Percentiles rank a stretch among this genome's conserved stretches.
These are phyloP conservation scores for Podosphaera xanthii DNA, from an alignment of 2,329 filamentous ascomycete genomes.

Conservation along the genomic window DNA sequence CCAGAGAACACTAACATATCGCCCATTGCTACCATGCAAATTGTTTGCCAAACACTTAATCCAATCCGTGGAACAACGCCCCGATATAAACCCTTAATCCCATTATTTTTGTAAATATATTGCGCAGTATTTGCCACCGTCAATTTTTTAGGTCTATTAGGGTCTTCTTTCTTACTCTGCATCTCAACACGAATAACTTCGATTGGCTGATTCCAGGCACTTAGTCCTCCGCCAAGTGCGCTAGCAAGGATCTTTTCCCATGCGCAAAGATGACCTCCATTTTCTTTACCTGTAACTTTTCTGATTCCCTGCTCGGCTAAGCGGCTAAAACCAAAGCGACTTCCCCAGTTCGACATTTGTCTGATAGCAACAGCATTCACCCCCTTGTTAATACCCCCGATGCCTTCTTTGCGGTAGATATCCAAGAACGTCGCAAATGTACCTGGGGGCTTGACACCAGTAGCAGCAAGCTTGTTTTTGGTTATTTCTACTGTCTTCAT, in stretches of 20 bases:
- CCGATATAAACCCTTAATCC: conserved; percentile 79
- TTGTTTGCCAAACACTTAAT: conserved; percentile 93
- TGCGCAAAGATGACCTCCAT: conserved; percentile 53
- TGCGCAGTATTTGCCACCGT: conserved; percentile 65
- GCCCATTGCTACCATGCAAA: conserved; percentile 98
- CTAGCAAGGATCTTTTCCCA: conserved; percentile 78
- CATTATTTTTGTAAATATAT: conserved; percentile 85
- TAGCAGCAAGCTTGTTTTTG: conserved; percentile 77
- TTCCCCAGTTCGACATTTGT: conserved; percentile 99
- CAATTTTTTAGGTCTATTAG: conserved; percentile 97
- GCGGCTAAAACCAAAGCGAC: conserved; percentile 78
- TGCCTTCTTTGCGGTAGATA: conserved; percentile 87
- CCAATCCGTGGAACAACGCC: conserved; percentile 87
- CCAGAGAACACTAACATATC: conserved; percentile 49
- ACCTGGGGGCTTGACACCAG: conserved; percentile 64
- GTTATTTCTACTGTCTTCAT: conserved; percentile 99
- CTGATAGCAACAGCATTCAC: conserved; percentile 97
- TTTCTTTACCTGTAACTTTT: conserved; percentile 51
- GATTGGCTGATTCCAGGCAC: conserved; percentile 98
- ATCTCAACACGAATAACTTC: conserved; percentile 99
- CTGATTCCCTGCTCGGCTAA: conserved; percentile 81
- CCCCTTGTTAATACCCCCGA: conserved; percentile 90
- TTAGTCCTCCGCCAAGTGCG: conserved; percentile 74
- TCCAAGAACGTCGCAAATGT: conserved; percentile 92
- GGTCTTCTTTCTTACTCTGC: conserved; percentile 97